phyloP scores from a whole-genome alignment of 139 green algal species.

The Asterochloris erici region DNA sequence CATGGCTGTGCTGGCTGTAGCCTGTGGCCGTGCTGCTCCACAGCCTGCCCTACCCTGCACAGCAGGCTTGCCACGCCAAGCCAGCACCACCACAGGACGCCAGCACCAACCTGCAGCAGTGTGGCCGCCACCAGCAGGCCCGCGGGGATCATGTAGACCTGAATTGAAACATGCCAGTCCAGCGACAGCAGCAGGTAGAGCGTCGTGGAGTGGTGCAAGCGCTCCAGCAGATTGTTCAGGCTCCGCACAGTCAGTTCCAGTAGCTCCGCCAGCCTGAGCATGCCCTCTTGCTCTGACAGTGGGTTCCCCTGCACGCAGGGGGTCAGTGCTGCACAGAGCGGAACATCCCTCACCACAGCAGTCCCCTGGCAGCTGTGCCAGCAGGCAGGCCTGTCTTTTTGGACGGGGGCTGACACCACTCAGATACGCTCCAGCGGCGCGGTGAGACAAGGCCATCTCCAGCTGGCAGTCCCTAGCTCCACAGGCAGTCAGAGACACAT shows the following conservation, averaged over 20 bases:
- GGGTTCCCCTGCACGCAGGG: no score
- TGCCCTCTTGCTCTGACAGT: not conserved
- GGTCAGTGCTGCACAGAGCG: no score
- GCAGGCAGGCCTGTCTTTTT: no score
- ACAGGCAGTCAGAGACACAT: no score
- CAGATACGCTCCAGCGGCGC: no score
- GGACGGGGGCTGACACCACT: no score
- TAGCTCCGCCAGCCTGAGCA: conserved; percentile 25
- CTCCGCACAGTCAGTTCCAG: conserved; percentile 52
- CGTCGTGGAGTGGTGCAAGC: conserved; percentile 76
- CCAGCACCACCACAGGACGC: not conserved
- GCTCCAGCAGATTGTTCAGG: conserved; percentile 78
- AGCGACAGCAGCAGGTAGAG: conserved; percentile 60
- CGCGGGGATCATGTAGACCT: conserved; percentile 62
- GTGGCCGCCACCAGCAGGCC: conserved; percentile 48
- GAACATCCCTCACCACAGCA: no score
- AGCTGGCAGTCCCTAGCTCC: no score
- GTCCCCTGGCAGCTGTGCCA: no score
- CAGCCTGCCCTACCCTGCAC: not conserved
- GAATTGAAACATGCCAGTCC: conserved; percentile 58
- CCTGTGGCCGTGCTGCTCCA: not conserved
- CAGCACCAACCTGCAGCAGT: conserved; percentile 53
- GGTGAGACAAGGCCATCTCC: no score
- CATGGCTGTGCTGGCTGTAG: not conserved
- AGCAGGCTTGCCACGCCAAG: not conserved